Base-by-base conservation (phyloP, 768 basidiomycete species). In the Mycena vulgaris region DNA sequence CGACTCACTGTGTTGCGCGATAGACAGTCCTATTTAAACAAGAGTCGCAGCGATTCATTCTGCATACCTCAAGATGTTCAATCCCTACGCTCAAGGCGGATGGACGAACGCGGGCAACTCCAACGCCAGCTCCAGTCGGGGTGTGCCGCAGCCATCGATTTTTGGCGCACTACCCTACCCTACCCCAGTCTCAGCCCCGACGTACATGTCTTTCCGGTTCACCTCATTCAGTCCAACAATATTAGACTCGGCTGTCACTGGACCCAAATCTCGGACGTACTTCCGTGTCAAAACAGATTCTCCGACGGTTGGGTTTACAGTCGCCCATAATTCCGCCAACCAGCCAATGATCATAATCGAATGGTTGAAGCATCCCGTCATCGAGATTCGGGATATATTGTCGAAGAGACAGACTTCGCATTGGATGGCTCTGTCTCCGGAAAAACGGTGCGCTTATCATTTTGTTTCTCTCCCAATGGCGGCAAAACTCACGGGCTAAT, bases 101-200 rank as follows among this genome's bases (percentile, higher is more conserved):
- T 71, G 70, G 42, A n/a, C 21, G 65, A 66, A 62, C 30, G 17
- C 40, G 17, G 49, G 25, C 13, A 56, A 66, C 35, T 21, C 51
- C 3, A 53, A 28, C 51, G 27, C 63, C 6, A n/a, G 6, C 10
- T 10, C 19, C 6, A 7, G 21, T 21, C 21, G 42, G 21, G 66
- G 52, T 8, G 28, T 63, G 5, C 68, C 68, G 3, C 63, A 53
- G 27, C 82, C 86, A 67, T 86, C 85, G 55, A 75, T 86, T 62
- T 85, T 82, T 75, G 85, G 85, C 8, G 85, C 85, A 0, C 82
- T 86, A 55, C 85, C 85, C 52, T 84, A 81, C 74, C 75, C 82
- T 0, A 30, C 39, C 70, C 16, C 37, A 64, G 19, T 49, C 74
- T 65, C 76, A 51, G 79, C 42, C 5, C 76, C 80, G 7, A 75